These are phyloP conservation scores for Zalaria obscura DNA, from an alignment of 2,329 filamentous ascomycete species.

Conservation along the genomic window DNA sequence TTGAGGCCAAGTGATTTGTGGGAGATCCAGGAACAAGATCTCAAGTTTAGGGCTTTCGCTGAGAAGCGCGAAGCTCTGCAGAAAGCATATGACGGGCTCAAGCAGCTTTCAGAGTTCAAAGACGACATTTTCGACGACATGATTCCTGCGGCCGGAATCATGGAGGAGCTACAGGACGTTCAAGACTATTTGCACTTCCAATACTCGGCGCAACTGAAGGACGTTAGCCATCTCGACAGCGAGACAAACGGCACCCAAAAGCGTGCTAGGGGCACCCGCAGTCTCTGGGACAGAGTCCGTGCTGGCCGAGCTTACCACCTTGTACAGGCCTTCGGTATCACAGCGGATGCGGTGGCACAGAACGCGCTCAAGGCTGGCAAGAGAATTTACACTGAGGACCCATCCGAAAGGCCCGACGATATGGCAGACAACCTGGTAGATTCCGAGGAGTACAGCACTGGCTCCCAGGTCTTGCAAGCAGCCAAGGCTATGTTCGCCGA, in stretches of 20 bases:
- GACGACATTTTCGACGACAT: constrained; percentile 72
- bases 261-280: constrained; percentile 69
- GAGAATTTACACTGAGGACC: constrained; percentile 74
- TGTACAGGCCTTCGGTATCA: constrained; percentile 81
- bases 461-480: constrained; percentile 59
- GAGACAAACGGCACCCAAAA: constrained; percentile 55
- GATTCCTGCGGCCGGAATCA: constrained; percentile 63
- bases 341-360: constrained; percentile 73
- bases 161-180: constrained; percentile 92
- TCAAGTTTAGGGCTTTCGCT: constrained; percentile 84
- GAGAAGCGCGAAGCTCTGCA: constrained; percentile 84
- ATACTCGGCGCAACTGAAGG: constrained; percentile 72
- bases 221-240: constrained; percentile 50
- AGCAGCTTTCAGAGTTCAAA: constrained; percentile 43
- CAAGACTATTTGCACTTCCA: constrained; percentile 96
- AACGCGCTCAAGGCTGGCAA: constrained; percentile 69
- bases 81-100: constrained; percentile 62
- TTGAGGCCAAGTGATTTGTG: constrained; percentile 87
- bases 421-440: constrained; percentile 67
- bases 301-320: constrained; percentile 67
- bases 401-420: constrained; percentile 64
- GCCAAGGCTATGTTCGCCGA: constrained; percentile 83
- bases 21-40: constrained; percentile 86
- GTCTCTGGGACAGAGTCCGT: constrained; percentile 71
- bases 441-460: constrained; percentile 59